Base-by-base conservation (phyloP, 1,284 basidiomycete species). In the Inonotus hispidus region DNA sequence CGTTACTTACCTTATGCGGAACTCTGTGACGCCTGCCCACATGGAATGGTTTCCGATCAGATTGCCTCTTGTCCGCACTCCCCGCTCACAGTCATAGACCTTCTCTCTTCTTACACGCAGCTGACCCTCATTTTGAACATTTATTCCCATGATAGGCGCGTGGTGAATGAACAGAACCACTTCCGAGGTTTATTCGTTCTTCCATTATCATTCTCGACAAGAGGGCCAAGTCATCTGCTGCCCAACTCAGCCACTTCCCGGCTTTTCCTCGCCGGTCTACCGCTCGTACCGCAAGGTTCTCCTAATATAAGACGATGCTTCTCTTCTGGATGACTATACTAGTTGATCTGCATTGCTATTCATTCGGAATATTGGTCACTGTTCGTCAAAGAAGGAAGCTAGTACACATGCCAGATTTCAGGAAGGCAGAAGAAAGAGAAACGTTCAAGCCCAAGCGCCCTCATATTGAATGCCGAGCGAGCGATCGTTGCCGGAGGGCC, bases 381-480 rank as follows among this genome's bases (percentile, higher is more conserved):
- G 3, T 27, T 52, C 47, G 23, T 14, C n/a, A 10, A 25, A 11
- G n/a, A 16, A 47, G 25, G 23, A 29, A 25, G 23, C 7, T 29
- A n/a, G 7, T 13, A 3, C 21, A 3, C 14, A 29, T 14, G 23
- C 21, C 1, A 49, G 14, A 14, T 25, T 2, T 25, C 23, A 25
- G 6, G 21, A 23, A 3, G 46, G n/a, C 1, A 4, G 35, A 21
- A 19, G 37, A 55, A 32, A 32, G n/a, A n/a, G n/a, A n/a, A n/a
- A n/a, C n/a, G n/a, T 32, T 32, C 32, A 32, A 32, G 8, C 32
- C 32, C 19, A 19, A n/a, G 7, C 41, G 16, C 16, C 16, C 7
- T 56, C 23, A 56, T 29, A 56, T 56, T 3, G 55, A 46, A 35
- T 56, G 39, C 41, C 55, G 23, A 35, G 55, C 38, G 11, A 46